Evolutionary conservation across 1,284 basidiomycete species (phyloP).

Genomic region (Malassezia yamatoensis): DNA sequence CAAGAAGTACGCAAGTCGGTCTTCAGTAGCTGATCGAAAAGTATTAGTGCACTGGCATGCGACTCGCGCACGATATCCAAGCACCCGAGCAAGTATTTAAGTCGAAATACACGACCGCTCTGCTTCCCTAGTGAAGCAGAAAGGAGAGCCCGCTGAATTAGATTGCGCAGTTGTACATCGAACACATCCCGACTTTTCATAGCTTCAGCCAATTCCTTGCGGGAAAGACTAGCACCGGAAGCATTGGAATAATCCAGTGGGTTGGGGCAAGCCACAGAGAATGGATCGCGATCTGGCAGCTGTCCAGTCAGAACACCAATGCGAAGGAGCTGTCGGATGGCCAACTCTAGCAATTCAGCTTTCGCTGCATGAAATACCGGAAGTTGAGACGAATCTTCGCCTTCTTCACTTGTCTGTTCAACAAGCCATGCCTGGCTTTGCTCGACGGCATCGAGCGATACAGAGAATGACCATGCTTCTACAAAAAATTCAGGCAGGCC

Average conservation of each 20-base stretch:
- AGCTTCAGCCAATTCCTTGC: constrained; percentile 17
- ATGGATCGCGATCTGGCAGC: constrained; percentile 64
- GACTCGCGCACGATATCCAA: constrained; percentile 6
- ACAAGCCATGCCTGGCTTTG: constrained; percentile 67
- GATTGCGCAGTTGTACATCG: constrained; percentile 11
- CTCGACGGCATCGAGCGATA: constrained; percentile 73
- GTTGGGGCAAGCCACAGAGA: constrained; percentile 11
- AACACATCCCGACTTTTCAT: constrained; percentile 11
- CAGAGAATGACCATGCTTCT: constrained; percentile 88
- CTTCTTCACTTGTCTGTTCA: constrained; percentile 19
- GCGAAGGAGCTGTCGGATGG: constrained; percentile 65
- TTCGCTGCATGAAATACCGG: constrained; percentile 51
- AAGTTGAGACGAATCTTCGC: constrained; percentile 17
- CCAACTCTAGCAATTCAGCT: constrained; percentile 70
- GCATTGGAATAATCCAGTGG: constrained; percentile 7
- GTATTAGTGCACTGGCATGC: neutral
- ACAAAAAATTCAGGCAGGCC: constrained; percentile 69
- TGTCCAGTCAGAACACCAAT: constrained; percentile 65
- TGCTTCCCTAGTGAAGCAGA: constrained; percentile 5
- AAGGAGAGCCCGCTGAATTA: constrained; percentile 8
- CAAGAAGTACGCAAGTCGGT: neutral
- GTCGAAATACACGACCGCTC: neutral
- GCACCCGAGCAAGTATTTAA: constrained; percentile 6
- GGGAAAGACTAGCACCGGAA: constrained; percentile 12
- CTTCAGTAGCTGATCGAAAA: neutral